Conservation (phyloP, 805 yeast genomes). For the Isabelozyma heimii region DNA sequence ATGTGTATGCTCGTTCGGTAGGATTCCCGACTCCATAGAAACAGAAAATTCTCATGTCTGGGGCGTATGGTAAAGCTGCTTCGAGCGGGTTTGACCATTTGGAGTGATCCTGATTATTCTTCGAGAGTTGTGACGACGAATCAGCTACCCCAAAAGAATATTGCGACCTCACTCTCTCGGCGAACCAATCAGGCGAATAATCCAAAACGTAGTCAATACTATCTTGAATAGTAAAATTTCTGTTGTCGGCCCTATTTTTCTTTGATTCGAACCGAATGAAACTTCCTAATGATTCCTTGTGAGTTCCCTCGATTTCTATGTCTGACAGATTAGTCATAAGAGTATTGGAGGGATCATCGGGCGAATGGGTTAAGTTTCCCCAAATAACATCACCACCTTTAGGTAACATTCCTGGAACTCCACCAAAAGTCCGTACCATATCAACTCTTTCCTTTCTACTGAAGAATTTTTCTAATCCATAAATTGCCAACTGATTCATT, state of each 20-base stretch:
- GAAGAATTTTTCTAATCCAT: constrained; percentile 92
- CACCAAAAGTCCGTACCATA: constrained; percentile 86
- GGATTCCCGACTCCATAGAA: constrained; percentile 97
- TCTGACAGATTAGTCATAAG: constrained; percentile 14
- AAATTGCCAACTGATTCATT: constrained; percentile 86
- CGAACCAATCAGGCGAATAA: constrained; percentile 76
- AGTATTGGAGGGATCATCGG: constrained; percentile 59
- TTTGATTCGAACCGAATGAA: constrained; percentile 63
- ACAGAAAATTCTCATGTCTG: constrained; percentile 83
- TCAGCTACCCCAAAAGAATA: constrained; percentile 79
- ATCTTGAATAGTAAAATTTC: constrained; percentile 63
- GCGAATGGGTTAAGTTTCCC: constrained; percentile 70
- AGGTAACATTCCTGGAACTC: constrained; percentile 92
- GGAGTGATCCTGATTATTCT: constrained; percentile 65
- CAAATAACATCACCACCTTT: constrained; percentile 90
- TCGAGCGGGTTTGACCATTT: constrained; percentile 97
- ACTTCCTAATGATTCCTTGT: constrained; percentile 58
- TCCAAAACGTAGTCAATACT: constrained; percentile 64
- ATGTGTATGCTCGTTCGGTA: constrained; percentile 89
- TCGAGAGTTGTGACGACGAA: constrained; percentile 53
- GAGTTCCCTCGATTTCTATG: constrained; percentile 19
- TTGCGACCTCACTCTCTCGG: constrained; percentile 58
- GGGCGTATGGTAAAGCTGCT: constrained; percentile 89
- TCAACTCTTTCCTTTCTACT: constrained; percentile 86
- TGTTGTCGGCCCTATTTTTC: constrained; percentile 27